A percentile compares a stretch with the other conserved stretches of the same genome.
Evolutionary conservation across 768 basidiomycete genomes (phyloP).

Genomic region (Boletus rubropictus): DNA sequence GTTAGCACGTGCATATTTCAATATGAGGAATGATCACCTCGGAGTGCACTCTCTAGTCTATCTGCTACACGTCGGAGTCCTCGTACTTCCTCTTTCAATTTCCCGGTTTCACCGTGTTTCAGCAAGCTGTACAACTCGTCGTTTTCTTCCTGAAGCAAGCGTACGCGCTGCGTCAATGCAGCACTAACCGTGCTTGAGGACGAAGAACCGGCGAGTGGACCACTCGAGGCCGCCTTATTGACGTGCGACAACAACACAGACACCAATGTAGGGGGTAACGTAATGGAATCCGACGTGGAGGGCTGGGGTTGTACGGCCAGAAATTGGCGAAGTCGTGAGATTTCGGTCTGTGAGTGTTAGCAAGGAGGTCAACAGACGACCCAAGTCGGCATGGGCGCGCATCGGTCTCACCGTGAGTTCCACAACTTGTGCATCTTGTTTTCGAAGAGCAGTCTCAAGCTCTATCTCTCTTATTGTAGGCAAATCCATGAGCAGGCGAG

Average conservation of each 20-base stretch:
- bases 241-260: slow-evolving; percentile 68
- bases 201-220: slow-evolving; percentile 30
- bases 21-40: slow-evolving; percentile 45
- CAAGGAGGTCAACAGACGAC: slow-evolving; percentile 17
- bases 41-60: slow-evolving; percentile 67
- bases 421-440: slow-evolving; percentile 65
- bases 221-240: slow-evolving; percentile 34
- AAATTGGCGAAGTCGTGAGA: slow-evolving; percentile 61
- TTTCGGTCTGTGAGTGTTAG: slow-evolving; percentile 53
- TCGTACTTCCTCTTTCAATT: slow-evolving; percentile 75
- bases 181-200: slow-evolving; percentile 53
- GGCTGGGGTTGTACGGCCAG: slow-evolving; percentile 54
- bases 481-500: slow-evolving; percentile 48
- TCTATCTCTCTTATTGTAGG: slow-evolving; percentile 75
- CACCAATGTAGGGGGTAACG: slow-evolving; percentile 65
- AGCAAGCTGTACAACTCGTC: slow-evolving; percentile 78
- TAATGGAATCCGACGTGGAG: slow-evolving; percentile 54
- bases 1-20: slow-evolving; percentile 5
- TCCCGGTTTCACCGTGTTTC: slow-evolving; percentile 70
- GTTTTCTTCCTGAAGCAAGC: slow-evolving; percentile 77
- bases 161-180: slow-evolving; percentile 71
- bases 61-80: slow-evolving; percentile 61
- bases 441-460: slow-evolving; percentile 71
- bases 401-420: slow-evolving; percentile 59
- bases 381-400: slow-evolving; percentile 16